Percentiles rank a stretch among this genome's conserved stretches.
Conservation (phyloP, 306 rosid genomes). For the Quercus mongolica region DNA sequence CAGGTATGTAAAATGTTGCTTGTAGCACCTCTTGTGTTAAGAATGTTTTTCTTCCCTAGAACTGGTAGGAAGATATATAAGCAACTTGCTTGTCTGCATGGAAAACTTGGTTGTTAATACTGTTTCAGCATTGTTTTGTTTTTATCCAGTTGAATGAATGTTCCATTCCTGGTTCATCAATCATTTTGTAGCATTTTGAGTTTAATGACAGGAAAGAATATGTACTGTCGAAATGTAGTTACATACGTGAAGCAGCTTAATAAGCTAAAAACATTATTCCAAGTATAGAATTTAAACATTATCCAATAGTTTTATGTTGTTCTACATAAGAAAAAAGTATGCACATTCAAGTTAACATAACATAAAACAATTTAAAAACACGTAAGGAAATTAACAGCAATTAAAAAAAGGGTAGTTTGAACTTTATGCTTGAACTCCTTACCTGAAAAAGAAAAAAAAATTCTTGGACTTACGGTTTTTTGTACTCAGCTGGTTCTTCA, state of each 20-base stretch:
- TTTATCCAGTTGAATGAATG: background rate
- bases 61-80: background rate
- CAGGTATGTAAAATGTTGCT: slow-evolving; percentile 50
- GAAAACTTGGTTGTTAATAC: background rate
- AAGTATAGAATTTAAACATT: background rate
- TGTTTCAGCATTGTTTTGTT: background rate
- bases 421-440: background rate
- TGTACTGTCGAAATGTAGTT: background rate
- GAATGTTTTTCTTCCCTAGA: background rate
- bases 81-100: slow-evolving; percentile 4
- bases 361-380: background rate
- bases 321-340: background rate
- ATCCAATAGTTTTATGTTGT: background rate
- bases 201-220: background rate
- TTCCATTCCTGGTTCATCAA: background rate
- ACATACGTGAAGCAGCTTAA: background rate
- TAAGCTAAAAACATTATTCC: background rate
- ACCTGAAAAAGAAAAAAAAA: background rate
- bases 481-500: background rate
- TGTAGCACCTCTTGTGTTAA: slow-evolving; percentile 4
- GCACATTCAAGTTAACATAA: background rate
- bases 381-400: background rate
- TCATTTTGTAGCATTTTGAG: background rate
- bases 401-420: background rate
- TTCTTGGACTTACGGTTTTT: background rate